A percentile compares a stretch with the other conserved stretches of the same genome.
Evolutionary conservation across 2,329 filamentous ascomycete species (phyloP).

Genomic region (Hirsutella rhossiliensis): DNA sequence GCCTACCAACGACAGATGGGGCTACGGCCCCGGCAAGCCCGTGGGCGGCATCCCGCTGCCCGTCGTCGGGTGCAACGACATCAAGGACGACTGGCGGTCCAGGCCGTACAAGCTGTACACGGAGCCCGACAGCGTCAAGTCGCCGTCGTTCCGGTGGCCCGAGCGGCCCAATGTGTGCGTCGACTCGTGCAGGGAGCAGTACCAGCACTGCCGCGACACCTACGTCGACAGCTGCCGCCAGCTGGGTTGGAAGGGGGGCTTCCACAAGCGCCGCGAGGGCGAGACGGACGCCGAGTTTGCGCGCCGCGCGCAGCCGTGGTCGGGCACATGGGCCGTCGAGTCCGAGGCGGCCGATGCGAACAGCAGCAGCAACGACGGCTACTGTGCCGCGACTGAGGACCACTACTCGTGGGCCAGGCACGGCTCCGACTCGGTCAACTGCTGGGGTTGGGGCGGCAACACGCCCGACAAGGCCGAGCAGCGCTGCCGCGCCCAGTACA

Average conservation of each 20-base stretch:
- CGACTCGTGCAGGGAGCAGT: constrained; percentile 42
- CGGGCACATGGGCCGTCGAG: background rate
- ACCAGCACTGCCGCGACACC: constrained; percentile 30
- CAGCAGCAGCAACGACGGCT: background rate
- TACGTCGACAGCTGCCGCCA: constrained; percentile 37
- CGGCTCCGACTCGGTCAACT: constrained; percentile 5
- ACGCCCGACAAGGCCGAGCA: constrained; percentile 16
- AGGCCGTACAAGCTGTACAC: constrained; percentile 42
- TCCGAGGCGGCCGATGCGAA: background rate
- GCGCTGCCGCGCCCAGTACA: constrained; percentile 37
- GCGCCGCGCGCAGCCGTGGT: constrained; percentile 8
- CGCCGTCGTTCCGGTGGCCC: constrained; percentile 29
- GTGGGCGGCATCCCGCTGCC: constrained; percentile 40
- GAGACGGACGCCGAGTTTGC: constrained; percentile 11
- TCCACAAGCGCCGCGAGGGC: constrained; percentile 11
- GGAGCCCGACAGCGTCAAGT: constrained; percentile 26
- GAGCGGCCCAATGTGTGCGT: constrained; percentile 29
- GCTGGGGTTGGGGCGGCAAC: constrained; percentile 18
- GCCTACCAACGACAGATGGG: constrained; percentile 42
- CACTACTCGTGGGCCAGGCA: constrained; percentile 4
- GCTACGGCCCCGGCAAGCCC: constrained; percentile 53
- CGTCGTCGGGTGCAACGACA: constrained; percentile 42
- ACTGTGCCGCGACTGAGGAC: constrained; percentile 3
- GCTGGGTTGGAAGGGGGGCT: constrained; percentile 13
- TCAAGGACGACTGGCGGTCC: constrained; percentile 25